These are phyloP conservation scores for Podospora australis DNA, from an alignment of 495 filamentous ascomycete genomes.

Conservation along the genomic window DNA sequence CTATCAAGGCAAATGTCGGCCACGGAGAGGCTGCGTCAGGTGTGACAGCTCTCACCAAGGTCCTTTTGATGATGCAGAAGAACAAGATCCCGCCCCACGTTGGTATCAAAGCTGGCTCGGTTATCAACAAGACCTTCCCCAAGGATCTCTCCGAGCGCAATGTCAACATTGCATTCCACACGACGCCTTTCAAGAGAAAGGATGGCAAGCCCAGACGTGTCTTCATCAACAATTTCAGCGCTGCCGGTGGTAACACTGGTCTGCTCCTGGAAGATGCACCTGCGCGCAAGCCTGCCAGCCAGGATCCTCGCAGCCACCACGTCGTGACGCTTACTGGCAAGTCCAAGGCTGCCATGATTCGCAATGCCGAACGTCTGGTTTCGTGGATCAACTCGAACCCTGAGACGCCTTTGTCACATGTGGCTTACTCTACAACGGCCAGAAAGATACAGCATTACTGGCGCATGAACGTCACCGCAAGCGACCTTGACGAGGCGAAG, in stretches of 20 bases:
- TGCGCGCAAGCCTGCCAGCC: slow-evolving; percentile 18
- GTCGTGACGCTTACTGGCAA: slow-evolving; percentile 55
- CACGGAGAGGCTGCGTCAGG: slow-evolving; percentile 89
- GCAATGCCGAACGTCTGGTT: slow-evolving; percentile 45
- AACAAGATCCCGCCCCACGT: slow-evolving; percentile 78
- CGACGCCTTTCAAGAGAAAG: slow-evolving; percentile 58
- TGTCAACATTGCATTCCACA: slow-evolving; percentile 56
- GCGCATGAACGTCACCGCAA: slow-evolving; percentile 56
- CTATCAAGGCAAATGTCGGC: slow-evolving; percentile 83
- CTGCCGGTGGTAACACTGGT: slow-evolving; percentile 61
- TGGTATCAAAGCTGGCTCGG: slow-evolving; percentile 68
- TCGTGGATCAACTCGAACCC: slow-evolving; percentile 48
- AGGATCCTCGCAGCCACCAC: slow-evolving; percentile 47
- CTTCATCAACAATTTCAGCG: slow-evolving; percentile 67
- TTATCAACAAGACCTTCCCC: slow-evolving; percentile 75
- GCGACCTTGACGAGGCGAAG: slow-evolving; percentile 40
- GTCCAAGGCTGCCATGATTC: slow-evolving; percentile 47
- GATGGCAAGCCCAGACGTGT: slow-evolving; percentile 53
- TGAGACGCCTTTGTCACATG: slow-evolving; percentile 44
- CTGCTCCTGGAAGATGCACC: slow-evolving; percentile 55
- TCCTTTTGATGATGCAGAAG: slow-evolving; percentile 81
- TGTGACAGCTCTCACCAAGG: slow-evolving; percentile 74
- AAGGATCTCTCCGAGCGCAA: slow-evolving; percentile 67
- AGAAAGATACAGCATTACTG: slow-evolving; percentile 76
- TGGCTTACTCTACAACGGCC: slow-evolving; percentile 80